phyloP scores from a whole-genome alignment of 2,329 filamentous ascomycete genomes.

The Penicillium sp. region DNA sequence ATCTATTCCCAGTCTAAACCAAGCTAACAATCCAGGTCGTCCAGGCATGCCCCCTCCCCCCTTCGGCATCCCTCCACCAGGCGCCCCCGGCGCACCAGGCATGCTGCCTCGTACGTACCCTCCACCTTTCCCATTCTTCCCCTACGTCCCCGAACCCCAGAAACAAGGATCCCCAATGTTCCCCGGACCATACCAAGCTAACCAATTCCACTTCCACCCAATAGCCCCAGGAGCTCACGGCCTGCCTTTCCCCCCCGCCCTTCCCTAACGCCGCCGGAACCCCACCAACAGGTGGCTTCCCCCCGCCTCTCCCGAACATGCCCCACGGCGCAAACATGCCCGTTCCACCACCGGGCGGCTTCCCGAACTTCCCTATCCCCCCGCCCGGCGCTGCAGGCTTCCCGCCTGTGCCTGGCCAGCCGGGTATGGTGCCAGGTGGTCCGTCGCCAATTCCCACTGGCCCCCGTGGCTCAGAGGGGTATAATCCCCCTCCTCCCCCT shows the following conservation, averaged over 20 bases:
- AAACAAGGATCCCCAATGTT: background rate
- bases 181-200: background rate
- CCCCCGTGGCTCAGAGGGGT: slow-evolving; percentile 31
- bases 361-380: slow-evolving; percentile 28
- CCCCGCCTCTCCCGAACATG: slow-evolving; percentile 39
- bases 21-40: slow-evolving; percentile 23
- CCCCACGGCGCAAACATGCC: slow-evolving; percentile 45
- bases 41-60: slow-evolving; percentile 56
- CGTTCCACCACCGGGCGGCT: slow-evolving; percentile 47
- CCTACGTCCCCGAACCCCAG: background rate
- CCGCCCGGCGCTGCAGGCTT: slow-evolving; percentile 37
- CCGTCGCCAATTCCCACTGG: slow-evolving; percentile 27
- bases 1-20: background rate
- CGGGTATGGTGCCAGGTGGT: slow-evolving; percentile 13
- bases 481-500: slow-evolving; percentile 29
- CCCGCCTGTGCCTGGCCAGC: slow-evolving; percentile 35
- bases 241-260: slow-evolving; percentile 56
- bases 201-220: slow-evolving; percentile 9
- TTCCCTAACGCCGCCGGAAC: slow-evolving; percentile 39
- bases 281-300: slow-evolving; percentile 40
- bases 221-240: slow-evolving; percentile 57
- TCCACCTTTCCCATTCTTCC: background rate
- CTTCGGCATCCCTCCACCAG: slow-evolving; percentile 53
- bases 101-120: slow-evolving; percentile 55
- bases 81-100: slow-evolving; percentile 42